Base-by-base conservation (phyloP, 345 rosid species). In the Euphorbia tirucalli region DNA sequence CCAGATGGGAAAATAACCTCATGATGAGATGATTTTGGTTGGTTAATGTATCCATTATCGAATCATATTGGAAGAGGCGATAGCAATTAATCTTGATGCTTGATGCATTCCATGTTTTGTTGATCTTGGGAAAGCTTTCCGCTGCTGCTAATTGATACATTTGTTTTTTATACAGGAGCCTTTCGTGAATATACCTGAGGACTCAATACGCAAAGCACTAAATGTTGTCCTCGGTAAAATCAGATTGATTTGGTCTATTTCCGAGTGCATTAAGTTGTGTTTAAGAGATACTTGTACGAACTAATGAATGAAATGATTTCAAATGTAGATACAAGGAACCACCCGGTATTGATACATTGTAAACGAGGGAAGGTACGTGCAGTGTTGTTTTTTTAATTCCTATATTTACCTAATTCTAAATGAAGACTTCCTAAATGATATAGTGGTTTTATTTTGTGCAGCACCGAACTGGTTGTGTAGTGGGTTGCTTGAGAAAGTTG, bases 401-500 rank as follows among this genome's bases (percentile, higher is more conserved):
- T 35, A 35, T 35, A 3, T 7, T 43, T 46, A 1, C 59, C 22
- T 24, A 35, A 62, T 72, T 58, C 21, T 18, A 39, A 68, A 54
- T 61, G 16, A 61, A 3, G 44, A 18, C 18, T 55, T 59, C 24
- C 27, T 39, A 24, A 52, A 5, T 24, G 50, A 31, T 24, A 16
- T 3, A 25, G 57, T 30, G 22, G 2, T 43, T 68, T 32, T 62
- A 27, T 16, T 66, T 22, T 67, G 37, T 83, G 48, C 90, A 94
- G 98, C 98, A 94, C 63, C 95, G 98, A 55, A 94, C 98, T 10
- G 97, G 98, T 57, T 90, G 95, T 78, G 79, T 92, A 2, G 97
- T 94, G 14, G 98, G 97, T 37, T 94, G 98, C 86, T 77, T 94
- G 83, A 90, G 98, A 78, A 94, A 90, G 78, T 73, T 90, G 71